A percentile compares a stretch with the other conserved stretches of the same genome.
These are phyloP conservation scores for Globisporangium cystogenes DNA, from an alignment of 352 stramenopile species.

Conservation along the genomic window DNA sequence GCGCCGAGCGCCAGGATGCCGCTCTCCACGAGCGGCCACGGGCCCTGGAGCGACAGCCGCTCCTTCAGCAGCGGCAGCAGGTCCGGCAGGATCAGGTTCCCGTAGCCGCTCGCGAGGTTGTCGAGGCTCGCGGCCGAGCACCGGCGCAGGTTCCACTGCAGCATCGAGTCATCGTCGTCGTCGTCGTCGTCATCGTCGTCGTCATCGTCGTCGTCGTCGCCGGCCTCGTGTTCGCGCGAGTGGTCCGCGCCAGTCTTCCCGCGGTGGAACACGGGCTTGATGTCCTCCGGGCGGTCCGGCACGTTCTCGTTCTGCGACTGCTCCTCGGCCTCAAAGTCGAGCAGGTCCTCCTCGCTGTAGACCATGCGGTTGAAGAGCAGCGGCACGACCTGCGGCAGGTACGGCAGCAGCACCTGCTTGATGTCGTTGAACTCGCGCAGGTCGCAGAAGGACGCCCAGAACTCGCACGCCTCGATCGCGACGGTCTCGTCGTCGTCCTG, in stretches of 20 bases:
- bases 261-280: conserved; percentile 86
- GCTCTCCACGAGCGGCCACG: conserved; percentile 94
- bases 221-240: conserved; percentile 25
- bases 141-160: conserved; percentile 95
- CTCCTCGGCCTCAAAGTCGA: conserved; percentile 88
- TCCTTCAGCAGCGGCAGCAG: conserved; percentile 91
- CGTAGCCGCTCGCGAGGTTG: conserved; percentile 90
- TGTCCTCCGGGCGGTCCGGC: conserved; percentile 88
- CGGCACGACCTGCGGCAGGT: conserved; percentile 90
- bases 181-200: conserved; percentile 89
- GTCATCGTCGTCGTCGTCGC: conserved; percentile 55
- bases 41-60: conserved; percentile 84
- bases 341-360: conserved; percentile 92
- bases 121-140: conserved; percentile 94
- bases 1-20: conserved; percentile 94
- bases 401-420: conserved; percentile 80
- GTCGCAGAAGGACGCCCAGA: conserved; percentile 90
- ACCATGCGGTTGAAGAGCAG: conserved; percentile 94
- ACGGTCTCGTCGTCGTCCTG: conserved; percentile 85
- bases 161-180: conserved; percentile 89
- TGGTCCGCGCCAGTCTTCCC: conserved; percentile 25
- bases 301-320: conserved; percentile 83
- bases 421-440: conserved; percentile 89
- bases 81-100: conserved; percentile 90
- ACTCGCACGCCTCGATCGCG: conserved; percentile 87